phyloP scores from a whole-genome alignment of 495 filamentous ascomycete genomes.

The Poronia punctata region DNA sequence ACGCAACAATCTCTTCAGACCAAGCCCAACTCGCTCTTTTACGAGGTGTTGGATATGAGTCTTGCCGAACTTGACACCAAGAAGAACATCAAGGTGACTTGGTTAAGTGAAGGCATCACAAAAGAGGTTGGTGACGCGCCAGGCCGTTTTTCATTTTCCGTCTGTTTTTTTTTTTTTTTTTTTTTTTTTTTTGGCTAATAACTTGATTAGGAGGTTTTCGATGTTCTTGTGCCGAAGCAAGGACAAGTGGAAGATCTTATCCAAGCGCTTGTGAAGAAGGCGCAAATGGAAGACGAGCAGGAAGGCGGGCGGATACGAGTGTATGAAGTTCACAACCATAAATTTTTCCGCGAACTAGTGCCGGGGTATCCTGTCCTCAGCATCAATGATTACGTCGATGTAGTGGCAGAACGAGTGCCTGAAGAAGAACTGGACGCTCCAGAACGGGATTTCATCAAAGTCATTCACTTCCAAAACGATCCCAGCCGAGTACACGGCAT shows the following conservation, averaged over 20 bases:
- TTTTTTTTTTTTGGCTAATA: slow-evolving; percentile 22
- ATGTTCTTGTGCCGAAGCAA: slow-evolving; percentile 77
- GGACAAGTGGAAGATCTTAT: slow-evolving; percentile 72
- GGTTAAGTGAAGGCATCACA: slow-evolving; percentile 80
- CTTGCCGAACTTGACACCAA: slow-evolving; percentile 88
- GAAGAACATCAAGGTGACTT: slow-evolving; percentile 72
- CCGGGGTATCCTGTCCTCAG: slow-evolving; percentile 57
- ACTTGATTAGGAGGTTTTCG: slow-evolving; percentile 56
- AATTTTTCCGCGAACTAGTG: slow-evolving; percentile 67
- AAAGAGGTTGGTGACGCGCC: slow-evolving; percentile 61
- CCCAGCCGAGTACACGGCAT: slow-evolving; percentile 66
- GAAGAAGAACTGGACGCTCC: slow-evolving; percentile 64
- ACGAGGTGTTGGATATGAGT: slow-evolving; percentile 89
- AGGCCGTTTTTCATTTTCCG: not conserved
- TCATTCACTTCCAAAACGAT: slow-evolving; percentile 89
- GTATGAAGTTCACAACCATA: slow-evolving; percentile 71
- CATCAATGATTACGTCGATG: slow-evolving; percentile 76
- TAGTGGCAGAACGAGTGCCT: slow-evolving; percentile 74
- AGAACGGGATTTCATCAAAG: slow-evolving; percentile 58
- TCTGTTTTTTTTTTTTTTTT: no score
- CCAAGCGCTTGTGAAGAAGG: slow-evolving; percentile 66
- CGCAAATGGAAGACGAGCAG: slow-evolving; percentile 64
- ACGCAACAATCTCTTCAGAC: slow-evolving; percentile 54
- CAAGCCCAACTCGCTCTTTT: slow-evolving; percentile 70
- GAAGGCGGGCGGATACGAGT: slow-evolving; percentile 59